These are phyloP conservation scores for Colletotrichum phormii DNA, from an alignment of 2,329 filamentous ascomycete genomes.

Conservation along the genomic window DNA sequence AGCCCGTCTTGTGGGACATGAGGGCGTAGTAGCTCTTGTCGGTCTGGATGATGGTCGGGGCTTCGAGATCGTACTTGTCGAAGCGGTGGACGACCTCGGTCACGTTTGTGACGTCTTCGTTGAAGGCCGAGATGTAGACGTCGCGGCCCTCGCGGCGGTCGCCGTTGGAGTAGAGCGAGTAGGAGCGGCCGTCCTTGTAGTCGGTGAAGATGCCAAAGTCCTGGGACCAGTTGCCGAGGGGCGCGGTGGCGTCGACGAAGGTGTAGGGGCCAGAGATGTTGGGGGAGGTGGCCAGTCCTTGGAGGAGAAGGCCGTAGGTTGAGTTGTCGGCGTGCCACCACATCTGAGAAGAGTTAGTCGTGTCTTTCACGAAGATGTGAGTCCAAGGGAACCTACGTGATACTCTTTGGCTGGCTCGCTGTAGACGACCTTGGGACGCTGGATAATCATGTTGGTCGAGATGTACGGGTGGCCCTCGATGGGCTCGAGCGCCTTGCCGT, in stretches of 20 bases:
- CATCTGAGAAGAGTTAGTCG: conserved; percentile 51
- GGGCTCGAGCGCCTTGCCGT: conserved; percentile 68
- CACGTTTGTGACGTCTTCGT: conserved; percentile 62
- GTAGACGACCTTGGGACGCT: conserved; percentile 71
- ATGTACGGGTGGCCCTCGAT: conserved; percentile 67
- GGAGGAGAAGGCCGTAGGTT: conserved; percentile 66
- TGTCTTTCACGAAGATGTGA: not conserved
- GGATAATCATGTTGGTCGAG: conserved; percentile 67
- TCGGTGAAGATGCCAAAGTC: conserved; percentile 72
- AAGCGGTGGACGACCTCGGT: conserved; percentile 66
- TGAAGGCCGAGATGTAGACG: conserved; percentile 66
- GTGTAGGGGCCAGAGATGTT: conserved; percentile 65
- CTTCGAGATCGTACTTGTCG: conserved; percentile 70
- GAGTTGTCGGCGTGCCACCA: conserved; percentile 72
- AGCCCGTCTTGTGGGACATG: conserved; percentile 74
- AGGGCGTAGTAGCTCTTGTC: conserved; percentile 69
- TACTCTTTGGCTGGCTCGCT: conserved; percentile 66
- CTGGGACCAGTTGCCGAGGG: conserved; percentile 72
- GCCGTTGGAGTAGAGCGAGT: conserved; percentile 70
- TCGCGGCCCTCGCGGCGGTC: conserved; percentile 66
- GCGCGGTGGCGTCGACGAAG: conserved; percentile 64
- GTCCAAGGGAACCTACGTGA: conserved; percentile 54
- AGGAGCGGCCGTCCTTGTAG: conserved; percentile 66
- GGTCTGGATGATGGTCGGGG: conserved; percentile 70
- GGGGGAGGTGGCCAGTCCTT: conserved; percentile 66